Evolutionary conservation across 202 grass and related monocot genomes (phyloP), one percentile per base, ranked within the genome.

Genomic region (Panicum virgatum): DNA sequence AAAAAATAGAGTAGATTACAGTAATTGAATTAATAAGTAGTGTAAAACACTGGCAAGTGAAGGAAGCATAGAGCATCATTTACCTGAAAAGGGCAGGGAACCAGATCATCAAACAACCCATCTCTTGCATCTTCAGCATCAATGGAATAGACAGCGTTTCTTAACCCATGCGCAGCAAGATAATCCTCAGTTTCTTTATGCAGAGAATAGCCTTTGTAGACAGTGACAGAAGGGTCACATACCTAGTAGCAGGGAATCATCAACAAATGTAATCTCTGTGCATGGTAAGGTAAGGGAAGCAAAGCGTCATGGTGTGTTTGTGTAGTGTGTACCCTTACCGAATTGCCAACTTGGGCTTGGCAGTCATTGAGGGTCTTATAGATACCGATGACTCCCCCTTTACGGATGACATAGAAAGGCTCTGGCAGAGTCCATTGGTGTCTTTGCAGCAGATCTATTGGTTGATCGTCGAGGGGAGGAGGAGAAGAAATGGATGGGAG

Each of bases 71-170:
- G 15, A 48, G 13, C n/a, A 80, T 13, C 0, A 5, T 56, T 80
- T 89, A 98, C 95, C 86, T 88, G 88, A 78, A 94, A 98, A 84
- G 86, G 89, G 70, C 95, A 94, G 37, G 90, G 84, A 39, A 77
- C 34, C n/a, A 98, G 58, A 73, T 64, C 68, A 70, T 69, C 88
- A 90, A 98, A 98, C 64, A 98, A 80, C 68, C 88, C 88, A 36
- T 86, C 85, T 75, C 47, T 91, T 83, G 86, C 70, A 77, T 95
- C 88, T 7, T 80, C 69, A 42, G 90, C 90, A 44, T 89, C 78
- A 62, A 95, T 80, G 77, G 84, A 77, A 81, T 90, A 95, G 45
- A 95, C 32, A 79, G 92, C 79, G 62, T 89, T 72, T 43, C 80
- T 93, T 10, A 95, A 79, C 68, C 92, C 92, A 2, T 67, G 75